Percentiles rank a stretch among this genome's conserved stretches.
These are phyloP conservation scores for Lanmaoa rubissima DNA, from an alignment of 768 basidiomycete genomes.

Conservation along the genomic window DNA sequence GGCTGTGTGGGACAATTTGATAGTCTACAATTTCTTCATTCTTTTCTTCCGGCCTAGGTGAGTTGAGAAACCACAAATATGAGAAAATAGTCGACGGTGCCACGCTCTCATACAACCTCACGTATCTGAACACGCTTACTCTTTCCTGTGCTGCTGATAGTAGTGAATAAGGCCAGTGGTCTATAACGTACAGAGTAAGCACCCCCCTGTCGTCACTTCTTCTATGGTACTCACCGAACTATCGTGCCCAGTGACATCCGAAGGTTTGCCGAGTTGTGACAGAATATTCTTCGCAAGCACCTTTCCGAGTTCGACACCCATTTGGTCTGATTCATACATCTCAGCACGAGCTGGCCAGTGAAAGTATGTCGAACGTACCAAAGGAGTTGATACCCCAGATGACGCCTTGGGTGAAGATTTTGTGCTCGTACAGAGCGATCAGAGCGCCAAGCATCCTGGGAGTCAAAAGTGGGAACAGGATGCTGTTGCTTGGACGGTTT, in stretches of 20 bases:
- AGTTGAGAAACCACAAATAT: background rate
- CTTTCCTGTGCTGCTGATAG: slow-evolving; percentile 87
- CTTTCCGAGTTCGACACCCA: slow-evolving; percentile 99
- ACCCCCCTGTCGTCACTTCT: background rate
- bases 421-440: slow-evolving; percentile 95
- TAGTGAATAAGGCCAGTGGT: slow-evolving; percentile 97
- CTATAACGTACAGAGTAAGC: slow-evolving; percentile 36
- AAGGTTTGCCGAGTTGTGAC: slow-evolving; percentile 76
- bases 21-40: slow-evolving; percentile 3
- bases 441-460: slow-evolving; percentile 86
- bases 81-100: background rate
- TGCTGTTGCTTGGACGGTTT: slow-evolving; percentile 94
- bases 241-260: slow-evolving; percentile 85
- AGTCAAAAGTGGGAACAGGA: slow-evolving; percentile 91
- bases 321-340: slow-evolving; percentile 67
- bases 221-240: slow-evolving; percentile 53
- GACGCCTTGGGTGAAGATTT: slow-evolving; percentile 97
- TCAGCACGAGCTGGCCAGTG: background rate
- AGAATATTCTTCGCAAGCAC: slow-evolving; percentile 96
- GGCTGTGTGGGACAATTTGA: background rate
- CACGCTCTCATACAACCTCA: slow-evolving; percentile 11
- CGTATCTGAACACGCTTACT: slow-evolving; percentile 43
- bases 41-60: background rate
- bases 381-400: slow-evolving; percentile 99
- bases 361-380: slow-evolving; percentile 47